Conservation (phyloP, 2,329 filamentous ascomycete species). For the Hypomyces perniciosus region DNA sequence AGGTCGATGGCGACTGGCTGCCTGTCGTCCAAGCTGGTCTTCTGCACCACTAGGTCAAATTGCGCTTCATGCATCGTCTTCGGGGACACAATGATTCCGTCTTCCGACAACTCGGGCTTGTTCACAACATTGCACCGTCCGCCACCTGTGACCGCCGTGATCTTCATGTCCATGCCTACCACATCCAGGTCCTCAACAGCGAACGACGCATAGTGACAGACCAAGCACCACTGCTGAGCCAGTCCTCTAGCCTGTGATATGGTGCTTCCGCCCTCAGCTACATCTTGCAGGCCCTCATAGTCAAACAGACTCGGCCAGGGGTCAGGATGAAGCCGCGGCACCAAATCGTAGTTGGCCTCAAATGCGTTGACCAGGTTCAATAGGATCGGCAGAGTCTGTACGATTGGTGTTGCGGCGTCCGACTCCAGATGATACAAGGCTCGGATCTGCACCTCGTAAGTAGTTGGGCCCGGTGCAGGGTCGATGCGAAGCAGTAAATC, state of each 20-base stretch:
- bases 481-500: conserved; percentile 43
- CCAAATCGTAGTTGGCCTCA: conserved; percentile 84
- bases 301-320: conserved; percentile 87
- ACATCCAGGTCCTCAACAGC: conserved; percentile 65
- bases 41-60: conserved; percentile 71
- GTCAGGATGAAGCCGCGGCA: conserved; percentile 68
- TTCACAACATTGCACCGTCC: conserved; percentile 50
- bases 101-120: conserved; percentile 31
- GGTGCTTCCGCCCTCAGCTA: conserved; percentile 26
- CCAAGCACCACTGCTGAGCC: conserved; percentile 73
- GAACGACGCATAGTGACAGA: conserved; percentile 70
- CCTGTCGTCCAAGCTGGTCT: conserved; percentile 74
- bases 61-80: conserved; percentile 65
- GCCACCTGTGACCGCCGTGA: conserved; percentile 55
- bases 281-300: conserved; percentile 41
- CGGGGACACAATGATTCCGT: conserved; percentile 49
- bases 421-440: conserved; percentile 73
- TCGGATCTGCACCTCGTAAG: conserved; percentile 64
- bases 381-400: conserved; percentile 63
- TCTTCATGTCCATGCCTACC: conserved; percentile 53
- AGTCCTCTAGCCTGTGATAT: conserved; percentile 49
- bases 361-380: conserved; percentile 77
- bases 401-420: conserved; percentile 74
- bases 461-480: conserved; percentile 44
- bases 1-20: conserved; percentile 69